A percentile compares a stretch with the other conserved stretches of the same genome.
Evolutionary conservation across 2,329 filamentous ascomycete species (phyloP).

Genomic region (Claviceps quebecensis): DNA sequence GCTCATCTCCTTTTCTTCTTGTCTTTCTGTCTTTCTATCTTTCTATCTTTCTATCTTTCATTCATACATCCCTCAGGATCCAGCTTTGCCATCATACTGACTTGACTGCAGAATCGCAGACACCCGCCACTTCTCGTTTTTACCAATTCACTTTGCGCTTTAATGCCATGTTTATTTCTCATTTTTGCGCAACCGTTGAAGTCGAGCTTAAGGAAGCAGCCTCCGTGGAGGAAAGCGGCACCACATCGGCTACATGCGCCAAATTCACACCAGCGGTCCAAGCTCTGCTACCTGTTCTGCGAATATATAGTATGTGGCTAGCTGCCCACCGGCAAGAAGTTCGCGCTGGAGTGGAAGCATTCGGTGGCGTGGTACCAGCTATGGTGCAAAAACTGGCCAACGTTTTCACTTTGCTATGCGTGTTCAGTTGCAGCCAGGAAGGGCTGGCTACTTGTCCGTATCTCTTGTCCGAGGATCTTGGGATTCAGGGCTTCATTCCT

Average conservation of each 20-base stretch:
- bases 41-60: no score
- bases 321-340: constrained; percentile 32
- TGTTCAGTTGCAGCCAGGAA: constrained; percentile 25
- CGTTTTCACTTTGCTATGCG: constrained; percentile 33
- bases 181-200: constrained; percentile 55
- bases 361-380: constrained; percentile 30
- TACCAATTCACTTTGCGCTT: constrained; percentile 58
- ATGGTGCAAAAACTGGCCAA: constrained; percentile 33
- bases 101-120: constrained; percentile 29
- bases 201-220: constrained; percentile 42
- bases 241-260: background rate
- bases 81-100: background rate
- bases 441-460: constrained; percentile 29
- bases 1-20: background rate
- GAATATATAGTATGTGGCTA: constrained; percentile 41
- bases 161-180: constrained; percentile 64
- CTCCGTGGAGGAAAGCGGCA: constrained; percentile 11
- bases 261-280: constrained; percentile 24
- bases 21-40: background rate
- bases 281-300: constrained; percentile 35
- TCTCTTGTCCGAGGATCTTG: constrained; percentile 36
- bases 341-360: constrained; percentile 28
- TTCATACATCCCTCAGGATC: no score
- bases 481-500: constrained; percentile 29
- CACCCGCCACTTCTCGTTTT: constrained; percentile 28